Evolutionary conservation across 495 filamentous ascomycete species (phyloP), one percentile per base, ranked within the genome.

Genomic region (Aspergillus leporis): DNA sequence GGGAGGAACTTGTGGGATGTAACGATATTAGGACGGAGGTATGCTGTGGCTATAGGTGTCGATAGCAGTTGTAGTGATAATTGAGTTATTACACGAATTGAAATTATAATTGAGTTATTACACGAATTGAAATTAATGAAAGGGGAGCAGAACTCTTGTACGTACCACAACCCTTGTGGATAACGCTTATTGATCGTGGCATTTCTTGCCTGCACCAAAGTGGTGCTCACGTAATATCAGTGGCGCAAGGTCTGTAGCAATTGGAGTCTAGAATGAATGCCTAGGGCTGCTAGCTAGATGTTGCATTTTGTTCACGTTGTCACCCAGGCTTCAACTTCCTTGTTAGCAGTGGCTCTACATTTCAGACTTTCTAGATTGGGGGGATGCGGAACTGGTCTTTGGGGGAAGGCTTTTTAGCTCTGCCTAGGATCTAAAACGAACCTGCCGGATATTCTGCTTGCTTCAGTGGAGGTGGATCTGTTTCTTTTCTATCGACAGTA

Each of bases 241-340:
- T 71, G 14, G 76, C 74, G 54, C 76, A 78, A 21, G 69, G 61
- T 9, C 70, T 70, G 53, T 72, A 68, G 63, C 77, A 80, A 51
- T 67, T 67, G n/a, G 66, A 68, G 38, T 74, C 68, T 19, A 71
- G 53, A 45, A 77, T 73, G 31, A 76, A 70, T 8, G 51, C 32
- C 7, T 2, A 69, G 43, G 0, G 66, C 71, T 13, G 51, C 62
- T 3, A 67, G 67, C 5, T 59, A 19, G 16, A 59, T 67, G 48
- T 65, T 53, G 53, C 69, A 78, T n/a, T 67, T 45, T 19, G 52
- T 53, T 32, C 66, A 58, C 6, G 58, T 18, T 43, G 62, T 56
- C 7, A 43, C 55, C 28, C 47, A 36, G 10, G 61, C 23, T 36
- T 65, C 66, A 25, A 57, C 56, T n/a, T 41, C 60, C 38, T 41